phyloP scores from a whole-genome alignment of 805 yeast genomes.

The Zygoascus flipseniorum region DNA sequence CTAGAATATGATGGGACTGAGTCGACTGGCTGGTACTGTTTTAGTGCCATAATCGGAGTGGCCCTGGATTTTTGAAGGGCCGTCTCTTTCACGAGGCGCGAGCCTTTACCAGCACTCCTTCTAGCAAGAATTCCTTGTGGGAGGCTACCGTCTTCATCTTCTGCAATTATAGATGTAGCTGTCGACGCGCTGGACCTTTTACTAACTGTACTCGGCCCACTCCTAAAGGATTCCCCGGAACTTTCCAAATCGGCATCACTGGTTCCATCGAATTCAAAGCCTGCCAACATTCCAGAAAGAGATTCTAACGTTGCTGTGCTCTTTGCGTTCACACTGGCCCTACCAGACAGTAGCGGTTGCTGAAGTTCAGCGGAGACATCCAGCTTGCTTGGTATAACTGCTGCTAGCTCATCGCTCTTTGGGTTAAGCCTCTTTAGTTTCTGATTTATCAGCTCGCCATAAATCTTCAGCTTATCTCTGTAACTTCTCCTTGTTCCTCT shows the following conservation, averaged over 20 bases:
- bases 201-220: neutral
- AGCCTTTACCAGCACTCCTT: constrained; percentile 1
- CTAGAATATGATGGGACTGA: too few species aligned
- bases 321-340: too few species aligned
- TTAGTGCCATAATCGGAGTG: too few species aligned
- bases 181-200: neutral
- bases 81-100: neutral
- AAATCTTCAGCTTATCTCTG: neutral
- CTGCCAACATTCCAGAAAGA: neutral
- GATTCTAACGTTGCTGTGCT: neutral
- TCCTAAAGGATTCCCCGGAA: neutral
- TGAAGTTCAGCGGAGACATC: too few species aligned
- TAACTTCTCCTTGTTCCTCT: neutral
- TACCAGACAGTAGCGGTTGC: too few species aligned
- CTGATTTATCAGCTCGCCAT: neutral
- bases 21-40: too few species aligned
- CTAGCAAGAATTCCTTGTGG: constrained; percentile 2
- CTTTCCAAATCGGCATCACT: neutral
- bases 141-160: neutral
- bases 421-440: neutral
- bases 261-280: neutral
- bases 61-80: neutral
- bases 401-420: neutral
- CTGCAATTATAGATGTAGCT: neutral
- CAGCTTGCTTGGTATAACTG: neutral